phyloP scores from a whole-genome alignment of 257 asterid genomes.

The Lantana camara region DNA sequence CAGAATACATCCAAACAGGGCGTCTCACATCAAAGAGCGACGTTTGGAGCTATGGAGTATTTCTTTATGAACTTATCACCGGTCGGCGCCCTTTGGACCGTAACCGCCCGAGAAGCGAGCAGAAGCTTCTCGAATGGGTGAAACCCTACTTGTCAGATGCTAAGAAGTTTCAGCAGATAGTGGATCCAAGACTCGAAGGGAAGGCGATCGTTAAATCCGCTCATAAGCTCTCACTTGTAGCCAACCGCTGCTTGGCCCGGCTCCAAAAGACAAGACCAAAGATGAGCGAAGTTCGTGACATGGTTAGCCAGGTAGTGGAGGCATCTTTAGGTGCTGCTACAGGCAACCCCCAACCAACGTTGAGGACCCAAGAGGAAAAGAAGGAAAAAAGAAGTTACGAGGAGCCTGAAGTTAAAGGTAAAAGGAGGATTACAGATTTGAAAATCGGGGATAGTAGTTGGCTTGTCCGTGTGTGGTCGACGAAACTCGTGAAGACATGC shows the following conservation, averaged over 20 bases:
- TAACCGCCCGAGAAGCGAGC: conserved; percentile 81
- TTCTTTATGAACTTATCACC: conserved; percentile 88
- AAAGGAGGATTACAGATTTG: conserved; percentile 52
- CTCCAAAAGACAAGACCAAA: conserved; percentile 80
- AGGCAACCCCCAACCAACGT: conserved; percentile 55
- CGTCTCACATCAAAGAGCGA: conserved; percentile 90
- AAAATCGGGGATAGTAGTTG: conserved; percentile 56
- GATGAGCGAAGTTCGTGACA: conserved; percentile 82
- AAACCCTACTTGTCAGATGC: conserved; percentile 81
- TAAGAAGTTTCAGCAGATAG: conserved; percentile 70
- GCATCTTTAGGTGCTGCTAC: conserved; percentile 42
- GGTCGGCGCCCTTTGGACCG: conserved; percentile 90
- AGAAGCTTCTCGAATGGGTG: conserved; percentile 92
- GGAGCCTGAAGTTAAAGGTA: conserved; percentile 44
- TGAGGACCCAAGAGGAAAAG: conserved; percentile 36
- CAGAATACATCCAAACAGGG: conserved; percentile 91
- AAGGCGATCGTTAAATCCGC: conserved; percentile 62
- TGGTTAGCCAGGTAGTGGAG: conserved; percentile 69
- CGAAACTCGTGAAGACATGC: conserved; percentile 56
- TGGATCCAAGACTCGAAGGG: conserved; percentile 83
- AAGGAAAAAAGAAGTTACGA: conserved; percentile 27
- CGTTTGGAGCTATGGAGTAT: conserved; percentile 95
- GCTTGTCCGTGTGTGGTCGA: conserved; percentile 56
- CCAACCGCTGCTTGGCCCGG: conserved; percentile 85
- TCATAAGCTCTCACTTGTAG: conserved; percentile 79